phyloP scores from a whole-genome alignment of 306 rosid species.

The Oemleria cerasiformis region DNA sequence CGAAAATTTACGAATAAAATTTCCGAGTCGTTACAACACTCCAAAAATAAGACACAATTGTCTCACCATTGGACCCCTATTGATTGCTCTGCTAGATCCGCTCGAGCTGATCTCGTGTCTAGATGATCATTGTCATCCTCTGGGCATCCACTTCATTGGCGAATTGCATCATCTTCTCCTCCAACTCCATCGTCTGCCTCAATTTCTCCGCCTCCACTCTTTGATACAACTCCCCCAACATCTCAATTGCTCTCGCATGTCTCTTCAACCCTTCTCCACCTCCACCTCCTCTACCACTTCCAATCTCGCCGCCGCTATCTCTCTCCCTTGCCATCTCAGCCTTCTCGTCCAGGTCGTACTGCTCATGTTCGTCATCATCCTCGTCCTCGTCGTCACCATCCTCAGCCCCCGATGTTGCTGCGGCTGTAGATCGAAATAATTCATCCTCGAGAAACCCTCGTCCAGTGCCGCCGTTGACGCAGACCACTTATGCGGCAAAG shows the following conservation, averaged over 20 bases:
- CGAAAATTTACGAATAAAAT: too few relatives aligned
- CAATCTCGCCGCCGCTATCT: conserved; percentile 30
- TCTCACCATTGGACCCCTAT: conserved; percentile 71
- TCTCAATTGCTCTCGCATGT: conserved; percentile 82
- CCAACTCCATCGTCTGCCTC: conserved; percentile 92
- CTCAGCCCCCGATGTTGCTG: conserved; percentile 50
- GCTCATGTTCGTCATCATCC: too few relatives aligned
- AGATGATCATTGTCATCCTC: conserved; percentile 86
- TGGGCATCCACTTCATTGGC: conserved; percentile 83
- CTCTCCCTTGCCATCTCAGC: conserved; percentile 53
- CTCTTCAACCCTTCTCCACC: conserved; percentile 67
- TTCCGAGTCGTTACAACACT: too few relatives aligned
- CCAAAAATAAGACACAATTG: conserved; percentile 6
- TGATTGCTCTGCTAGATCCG: conserved; percentile 84
- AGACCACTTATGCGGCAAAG: conserved; percentile 65
- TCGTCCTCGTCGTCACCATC: conserved; percentile 68
- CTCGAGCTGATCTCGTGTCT: too few relatives aligned
- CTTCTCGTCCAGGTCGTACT: conserved; percentile 34
- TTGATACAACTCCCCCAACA: conserved; percentile 75
- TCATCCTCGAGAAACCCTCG: conserved; percentile 66
- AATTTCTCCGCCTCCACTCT: conserved; percentile 81
- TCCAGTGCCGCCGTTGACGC: too few relatives aligned
- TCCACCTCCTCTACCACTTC: conserved; percentile 47
- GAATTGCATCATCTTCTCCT: conserved; percentile 92
- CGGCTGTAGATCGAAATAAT: conserved; percentile 89